phyloP scores from a whole-genome alignment of 1,139 yeast genomes.

The Yamadazyma taylorii region DNA sequence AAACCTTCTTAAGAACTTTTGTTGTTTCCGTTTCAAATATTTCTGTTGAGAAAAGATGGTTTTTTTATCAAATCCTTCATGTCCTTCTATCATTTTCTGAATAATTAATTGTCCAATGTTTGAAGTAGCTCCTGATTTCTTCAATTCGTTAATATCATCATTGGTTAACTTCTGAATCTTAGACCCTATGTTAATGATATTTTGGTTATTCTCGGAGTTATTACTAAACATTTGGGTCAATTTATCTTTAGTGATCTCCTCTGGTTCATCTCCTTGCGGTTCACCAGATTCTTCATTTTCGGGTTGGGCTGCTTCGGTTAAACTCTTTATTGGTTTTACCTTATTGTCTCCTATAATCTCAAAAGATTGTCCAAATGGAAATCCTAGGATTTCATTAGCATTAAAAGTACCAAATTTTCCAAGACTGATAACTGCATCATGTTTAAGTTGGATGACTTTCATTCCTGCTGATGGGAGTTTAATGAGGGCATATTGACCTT shows the following conservation, averaged over 20 bases:
- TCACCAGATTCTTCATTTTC: conserved; percentile 24
- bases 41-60: conserved; percentile 90
- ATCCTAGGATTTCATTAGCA: conserved; percentile 74
- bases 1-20: conserved; percentile 83
- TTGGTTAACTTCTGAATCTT: conserved; percentile 71
- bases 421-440: conserved; percentile 60
- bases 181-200: conserved; percentile 71
- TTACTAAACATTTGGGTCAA: conserved; percentile 42
- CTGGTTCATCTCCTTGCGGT: conserved; percentile 21
- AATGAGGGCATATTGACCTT: conserved; percentile 62
- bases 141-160: conserved; percentile 79
- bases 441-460: conserved; percentile 64
- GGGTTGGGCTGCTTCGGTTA: conserved; percentile 26
- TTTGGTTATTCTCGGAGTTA: conserved; percentile 65
- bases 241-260: conserved; percentile 35
- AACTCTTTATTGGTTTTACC: conserved; percentile 48
- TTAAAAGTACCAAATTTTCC: conserved; percentile 91
- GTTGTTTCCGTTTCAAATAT: conserved; percentile 86
- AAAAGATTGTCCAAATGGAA: conserved; percentile 84
- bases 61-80: conserved; percentile 84
- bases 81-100: conserved; percentile 77
- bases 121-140: conserved; percentile 61
- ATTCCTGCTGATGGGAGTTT: conserved; percentile 79
- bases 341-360: conserved; percentile 67
- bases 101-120: conserved; percentile 79